Evolutionary conservation across 768 basidiomycete genomes (phyloP).

Genomic region (Chalciporus pseudorubinellus): DNA sequence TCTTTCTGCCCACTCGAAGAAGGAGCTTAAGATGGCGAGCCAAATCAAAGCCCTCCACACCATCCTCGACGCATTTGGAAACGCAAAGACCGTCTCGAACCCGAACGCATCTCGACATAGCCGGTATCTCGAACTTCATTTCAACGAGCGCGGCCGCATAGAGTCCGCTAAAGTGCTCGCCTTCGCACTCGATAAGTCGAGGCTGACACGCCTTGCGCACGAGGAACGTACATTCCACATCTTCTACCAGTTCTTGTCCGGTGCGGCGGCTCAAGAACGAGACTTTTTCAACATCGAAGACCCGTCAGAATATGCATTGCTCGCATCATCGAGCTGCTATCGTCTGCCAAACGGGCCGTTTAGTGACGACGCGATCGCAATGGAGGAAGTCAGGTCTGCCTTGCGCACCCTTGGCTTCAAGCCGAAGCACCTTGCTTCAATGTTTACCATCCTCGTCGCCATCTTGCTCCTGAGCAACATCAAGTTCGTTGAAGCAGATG

Average conservation of each 20-base stretch:
- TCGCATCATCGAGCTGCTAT: constrained; percentile 60
- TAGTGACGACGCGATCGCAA: too few species aligned
- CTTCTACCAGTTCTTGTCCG: constrained; percentile 64
- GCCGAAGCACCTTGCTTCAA: too few species aligned
- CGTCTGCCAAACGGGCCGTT: too few species aligned
- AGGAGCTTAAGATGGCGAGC: constrained; percentile 49
- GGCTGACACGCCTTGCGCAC: constrained; percentile 48
- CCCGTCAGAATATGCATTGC: constrained; percentile 54
- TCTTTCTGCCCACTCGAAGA: constrained; percentile 57
- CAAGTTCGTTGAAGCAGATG: too few species aligned
- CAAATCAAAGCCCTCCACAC: constrained; percentile 54
- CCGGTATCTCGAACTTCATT: constrained; percentile 61
- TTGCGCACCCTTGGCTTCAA: too few species aligned
- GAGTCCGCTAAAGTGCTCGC: constrained; percentile 55
- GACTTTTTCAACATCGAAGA: constrained; percentile 58
- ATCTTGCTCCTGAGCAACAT: too few species aligned
- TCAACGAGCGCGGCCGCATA: constrained; percentile 54
- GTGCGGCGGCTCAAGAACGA: constrained; percentile 53
- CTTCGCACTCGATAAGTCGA: constrained; percentile 63
- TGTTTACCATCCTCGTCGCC: too few species aligned
- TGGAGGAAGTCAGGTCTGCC: too few species aligned
- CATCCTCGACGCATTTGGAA: constrained; percentile 63
- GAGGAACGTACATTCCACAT: constrained; percentile 67
- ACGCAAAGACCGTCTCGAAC: constrained; percentile 61
- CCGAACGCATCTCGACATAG: constrained; percentile 63